Evolutionary conservation across 306 rosid genomes (phyloP).

Genomic region (Castanea crenata): DNA sequence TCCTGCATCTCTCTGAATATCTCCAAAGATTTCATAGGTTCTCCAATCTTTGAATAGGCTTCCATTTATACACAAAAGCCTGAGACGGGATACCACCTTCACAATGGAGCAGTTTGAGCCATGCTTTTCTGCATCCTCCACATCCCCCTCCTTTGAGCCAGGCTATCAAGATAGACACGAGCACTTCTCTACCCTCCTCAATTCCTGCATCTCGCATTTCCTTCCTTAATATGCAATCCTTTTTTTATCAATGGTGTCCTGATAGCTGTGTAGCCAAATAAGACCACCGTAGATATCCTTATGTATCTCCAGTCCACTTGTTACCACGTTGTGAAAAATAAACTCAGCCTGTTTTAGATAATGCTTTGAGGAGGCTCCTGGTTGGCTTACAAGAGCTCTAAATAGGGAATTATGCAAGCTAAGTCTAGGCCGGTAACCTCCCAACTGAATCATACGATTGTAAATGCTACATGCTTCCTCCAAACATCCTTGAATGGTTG

Average conservation of each 20-base stretch:
- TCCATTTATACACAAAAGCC: slow-evolving; percentile 88
- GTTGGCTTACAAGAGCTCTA: slow-evolving; percentile 64
- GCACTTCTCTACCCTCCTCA: slow-evolving; percentile 66
- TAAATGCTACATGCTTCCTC: slow-evolving; percentile 84
- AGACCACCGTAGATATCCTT: slow-evolving; percentile 82
- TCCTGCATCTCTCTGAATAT: slow-evolving; percentile 76
- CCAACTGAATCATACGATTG: slow-evolving; percentile 92
- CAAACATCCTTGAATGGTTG: slow-evolving; percentile 72
- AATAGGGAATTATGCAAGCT: slow-evolving; percentile 86
- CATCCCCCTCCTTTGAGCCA: slow-evolving; percentile 69
- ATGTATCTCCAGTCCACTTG: slow-evolving; percentile 68
- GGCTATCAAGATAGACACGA: slow-evolving; percentile 74
- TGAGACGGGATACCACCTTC: slow-evolving; percentile 51
- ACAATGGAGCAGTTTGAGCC: slow-evolving; percentile 56
- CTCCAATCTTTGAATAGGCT: slow-evolving; percentile 64
- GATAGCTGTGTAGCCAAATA: slow-evolving; percentile 95
- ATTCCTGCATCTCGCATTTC: slow-evolving; percentile 71
- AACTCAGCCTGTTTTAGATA: slow-evolving; percentile 93
- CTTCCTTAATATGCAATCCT: slow-evolving; percentile 59
- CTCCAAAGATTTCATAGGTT: slow-evolving; percentile 62
- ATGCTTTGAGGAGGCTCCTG: slow-evolving; percentile 60
- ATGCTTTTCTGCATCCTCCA: slow-evolving; percentile 64
- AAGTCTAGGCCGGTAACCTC: slow-evolving; percentile 87
- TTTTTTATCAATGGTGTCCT: slow-evolving; percentile 71
- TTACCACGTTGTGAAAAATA: slow-evolving; percentile 71